Percentiles rank a stretch among this genome's conserved stretches.
These are phyloP conservation scores for Pichia gijzeniarum DNA, from an alignment of 805 yeast genomes.

Conservation along the genomic window DNA sequence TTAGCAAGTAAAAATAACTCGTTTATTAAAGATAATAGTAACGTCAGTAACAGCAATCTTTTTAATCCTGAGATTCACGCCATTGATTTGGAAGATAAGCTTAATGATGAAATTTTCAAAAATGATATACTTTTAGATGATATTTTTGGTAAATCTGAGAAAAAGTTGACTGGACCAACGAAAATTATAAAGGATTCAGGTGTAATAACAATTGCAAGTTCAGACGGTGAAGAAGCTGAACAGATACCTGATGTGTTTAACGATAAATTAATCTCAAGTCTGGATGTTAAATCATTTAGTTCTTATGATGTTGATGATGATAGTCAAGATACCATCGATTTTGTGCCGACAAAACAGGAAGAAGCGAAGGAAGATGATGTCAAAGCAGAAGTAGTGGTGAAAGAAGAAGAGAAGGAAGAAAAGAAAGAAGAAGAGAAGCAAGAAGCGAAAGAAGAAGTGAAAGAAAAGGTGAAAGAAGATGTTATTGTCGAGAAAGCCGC, in stretches of 20 bases:
- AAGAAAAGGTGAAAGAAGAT: constrained; percentile 1
- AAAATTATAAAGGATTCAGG: constrained; percentile 3
- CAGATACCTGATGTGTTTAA: not conserved
- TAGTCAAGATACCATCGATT: constrained; percentile 12
- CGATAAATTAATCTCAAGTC: constrained; percentile 3
- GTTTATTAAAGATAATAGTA: not conserved
- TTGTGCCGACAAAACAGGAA: not conserved
- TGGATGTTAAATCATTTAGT: constrained; percentile 12
- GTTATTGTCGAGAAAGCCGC: too few relatives aligned
- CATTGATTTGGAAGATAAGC: not conserved
- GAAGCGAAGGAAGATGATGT: not conserved
- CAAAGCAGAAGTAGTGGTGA: not conserved
- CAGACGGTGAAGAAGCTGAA: constrained; percentile 3
- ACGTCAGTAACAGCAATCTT: not conserved
- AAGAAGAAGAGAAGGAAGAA: not conserved
- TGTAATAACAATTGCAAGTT: constrained; percentile 10
- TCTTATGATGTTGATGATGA: constrained; percentile 9
- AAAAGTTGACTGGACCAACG: constrained; percentile 18
- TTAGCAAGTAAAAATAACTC: not conserved
- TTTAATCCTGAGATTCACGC: not conserved
- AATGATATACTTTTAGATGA: not conserved
- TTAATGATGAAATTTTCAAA: not conserved
- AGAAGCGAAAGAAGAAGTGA: not conserved
- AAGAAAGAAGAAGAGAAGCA: not conserved
- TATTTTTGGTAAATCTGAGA: not conserved